Evolutionary conservation across 164 flowering plant species (phyloP), one percentile per base, ranked within the genome.

Genomic region (Sedum album): DNA sequence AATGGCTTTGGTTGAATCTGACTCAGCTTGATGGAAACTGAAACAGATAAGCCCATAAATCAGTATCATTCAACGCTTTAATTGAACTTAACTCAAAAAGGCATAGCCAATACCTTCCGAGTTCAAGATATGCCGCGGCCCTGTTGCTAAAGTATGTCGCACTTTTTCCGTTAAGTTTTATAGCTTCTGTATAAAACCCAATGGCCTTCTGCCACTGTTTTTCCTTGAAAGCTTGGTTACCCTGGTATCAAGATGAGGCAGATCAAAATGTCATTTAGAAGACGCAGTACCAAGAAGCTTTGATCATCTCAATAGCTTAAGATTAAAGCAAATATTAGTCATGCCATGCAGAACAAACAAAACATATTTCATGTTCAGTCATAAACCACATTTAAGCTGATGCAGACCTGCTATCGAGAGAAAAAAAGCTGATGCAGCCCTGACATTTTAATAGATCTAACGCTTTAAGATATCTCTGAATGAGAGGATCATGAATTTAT

Each of bases 101-200:
- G 49, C 35, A 2, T 42, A 57, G 0, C 66, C 63, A 57, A 57
- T 84, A 90, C 99, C 94, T 87, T 26, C 92, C 84, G n/a, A 82
- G 38, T 72, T 91, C 99, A 76, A 94, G 86, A 81, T 90, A 82
- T 48, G 96, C 99, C 60, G 96, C 96, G 73, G 99, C 99, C 78
- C 97, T 85, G 72, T 94, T 94, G 71, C 89, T 90, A 78, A 87
- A 94, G 69, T 91, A 94, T 18, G 97, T 91, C 64, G 99, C 96
- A 84, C 79, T 91, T 64, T 73, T 83, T 35, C 87, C 81, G 75
- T 74, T 76, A 36, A 88, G 87, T 75, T 84, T 94, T 76, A 94
- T 90, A 70, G 99, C 97, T 72, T 94, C 99, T 20, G 94, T 79
- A 68, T 94, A 94, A 66, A 79, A 87, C 64, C 80, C 72, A 36